These are phyloP conservation scores for Sugiyamaella grinbergsii DNA, from an alignment of 1,139 yeast genomes.

Conservation along the genomic window DNA sequence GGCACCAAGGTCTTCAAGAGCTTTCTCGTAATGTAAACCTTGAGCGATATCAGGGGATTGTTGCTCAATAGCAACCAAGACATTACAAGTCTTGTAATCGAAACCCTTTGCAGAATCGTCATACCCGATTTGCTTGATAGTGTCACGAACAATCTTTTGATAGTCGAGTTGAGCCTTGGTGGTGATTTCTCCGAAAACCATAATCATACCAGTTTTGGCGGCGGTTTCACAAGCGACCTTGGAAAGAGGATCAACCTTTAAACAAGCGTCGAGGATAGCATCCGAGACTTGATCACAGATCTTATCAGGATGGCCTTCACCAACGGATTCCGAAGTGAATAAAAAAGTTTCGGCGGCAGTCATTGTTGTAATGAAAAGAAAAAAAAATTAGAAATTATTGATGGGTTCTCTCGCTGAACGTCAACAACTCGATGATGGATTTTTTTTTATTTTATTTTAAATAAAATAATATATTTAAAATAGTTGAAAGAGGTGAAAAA, in stretches of 20 bases:
- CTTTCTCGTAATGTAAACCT: constrained; percentile 97
- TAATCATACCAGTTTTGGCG: constrained; percentile 97
- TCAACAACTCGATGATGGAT: constrained; percentile 16
- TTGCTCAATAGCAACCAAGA: constrained; percentile 97
- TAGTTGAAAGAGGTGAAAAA: constrained; percentile 15
- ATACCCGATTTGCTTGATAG: constrained; percentile 98
- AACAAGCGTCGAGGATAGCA: constrained; percentile 97
- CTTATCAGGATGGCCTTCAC: constrained; percentile 99
- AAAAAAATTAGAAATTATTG: constrained; percentile 8
- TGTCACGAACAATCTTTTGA: constrained; percentile 97
- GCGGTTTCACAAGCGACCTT: constrained; percentile 99
- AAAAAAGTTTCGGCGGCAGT: constrained; percentile 57
- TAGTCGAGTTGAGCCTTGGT: constrained; percentile 93
- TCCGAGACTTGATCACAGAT: constrained; percentile 99
- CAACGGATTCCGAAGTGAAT: constrained; percentile 95
- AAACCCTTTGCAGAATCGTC: constrained; percentile 96
- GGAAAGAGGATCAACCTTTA: constrained; percentile 92
- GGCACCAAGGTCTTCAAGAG: constrained; percentile 97
- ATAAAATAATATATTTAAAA: constrained; percentile 3
- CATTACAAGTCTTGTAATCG: constrained; percentile 99
- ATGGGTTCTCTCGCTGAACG: constrained; percentile 17
- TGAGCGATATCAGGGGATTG: constrained; percentile 99
- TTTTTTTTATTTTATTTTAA: constrained; percentile 8
- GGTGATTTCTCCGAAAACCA: constrained; percentile 99
- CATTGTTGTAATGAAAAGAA: constrained; percentile 30